Conservation (phyloP, 1,284 basidiomycete species). For the Ganoderma meredithae region DNA sequence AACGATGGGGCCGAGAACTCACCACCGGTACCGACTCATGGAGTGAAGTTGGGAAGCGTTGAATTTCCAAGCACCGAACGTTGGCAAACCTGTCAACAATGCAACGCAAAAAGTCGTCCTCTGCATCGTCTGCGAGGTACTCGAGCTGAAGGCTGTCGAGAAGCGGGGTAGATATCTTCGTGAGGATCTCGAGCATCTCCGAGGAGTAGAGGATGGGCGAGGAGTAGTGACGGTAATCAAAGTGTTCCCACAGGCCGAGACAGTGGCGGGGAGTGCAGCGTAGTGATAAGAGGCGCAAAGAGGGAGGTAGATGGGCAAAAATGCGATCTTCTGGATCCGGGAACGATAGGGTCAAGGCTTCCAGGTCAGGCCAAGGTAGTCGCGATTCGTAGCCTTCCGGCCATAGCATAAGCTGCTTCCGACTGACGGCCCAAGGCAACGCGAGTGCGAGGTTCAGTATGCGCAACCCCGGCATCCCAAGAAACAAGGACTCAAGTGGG, state of each 20-base stretch:
- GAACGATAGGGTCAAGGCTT: neutral
- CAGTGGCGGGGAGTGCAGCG: neutral
- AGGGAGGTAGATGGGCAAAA: neutral
- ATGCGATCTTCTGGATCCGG: neutral
- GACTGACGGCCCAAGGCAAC: neutral
- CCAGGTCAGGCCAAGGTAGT: neutral
- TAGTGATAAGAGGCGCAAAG: neutral
- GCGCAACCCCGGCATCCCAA: neutral
- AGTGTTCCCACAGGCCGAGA: neutral
- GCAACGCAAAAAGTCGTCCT: neutral
- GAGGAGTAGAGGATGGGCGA: neutral
- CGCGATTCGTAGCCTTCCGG: neutral
- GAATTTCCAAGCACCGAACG: neutral
- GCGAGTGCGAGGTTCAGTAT: neutral
- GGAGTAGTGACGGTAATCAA: neutral
- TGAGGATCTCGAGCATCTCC: neutral
- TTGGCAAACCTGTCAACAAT: neutral
- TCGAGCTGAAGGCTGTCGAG: neutral
- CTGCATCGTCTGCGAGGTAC: neutral
- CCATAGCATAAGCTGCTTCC: neutral
- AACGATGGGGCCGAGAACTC: slow-evolving; percentile 66
- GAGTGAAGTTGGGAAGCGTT: neutral
- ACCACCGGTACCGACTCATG: no score
- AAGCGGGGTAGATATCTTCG: neutral
- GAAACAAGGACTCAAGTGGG: neutral